Conservation (phyloP, 1,139 yeast species). For the Saccharomyces hybrid region DNA sequence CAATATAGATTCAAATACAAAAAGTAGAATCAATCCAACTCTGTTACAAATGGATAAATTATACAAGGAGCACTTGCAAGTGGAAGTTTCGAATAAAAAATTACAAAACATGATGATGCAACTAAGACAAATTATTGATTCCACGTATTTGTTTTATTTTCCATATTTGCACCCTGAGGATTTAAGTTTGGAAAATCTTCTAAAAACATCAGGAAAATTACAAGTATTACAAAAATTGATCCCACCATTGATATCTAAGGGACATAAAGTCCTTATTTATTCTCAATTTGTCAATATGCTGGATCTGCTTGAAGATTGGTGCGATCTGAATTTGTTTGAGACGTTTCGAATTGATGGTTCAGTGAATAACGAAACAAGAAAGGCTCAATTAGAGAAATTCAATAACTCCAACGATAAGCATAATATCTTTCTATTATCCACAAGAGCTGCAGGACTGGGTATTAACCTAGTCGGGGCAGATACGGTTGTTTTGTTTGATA, state of each 20-base stretch:
- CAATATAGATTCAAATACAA: slow-evolving; percentile 7
- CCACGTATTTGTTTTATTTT: slow-evolving; percentile 75
- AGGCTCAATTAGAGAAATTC: slow-evolving; percentile 54
- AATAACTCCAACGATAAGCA: slow-evolving; percentile 32
- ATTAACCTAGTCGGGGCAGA: slow-evolving; percentile 82
- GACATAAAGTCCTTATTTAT: slow-evolving; percentile 70
- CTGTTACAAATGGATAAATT: slow-evolving; percentile 24
- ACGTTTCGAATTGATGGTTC: slow-evolving; percentile 73
- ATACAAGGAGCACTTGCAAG: slow-evolving; percentile 24
- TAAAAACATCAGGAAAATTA: slow-evolving; percentile 61
- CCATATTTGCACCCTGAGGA: slow-evolving; percentile 54
- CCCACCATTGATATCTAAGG: slow-evolving; percentile 38
- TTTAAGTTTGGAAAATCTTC: slow-evolving; percentile 33
- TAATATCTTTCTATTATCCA: slow-evolving; percentile 59
- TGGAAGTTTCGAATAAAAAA: slow-evolving; percentile 37
- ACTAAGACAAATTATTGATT: slow-evolving; percentile 71
- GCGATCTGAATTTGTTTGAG: slow-evolving; percentile 39
- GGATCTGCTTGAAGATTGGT: slow-evolving; percentile 70
- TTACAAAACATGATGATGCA: slow-evolving; percentile 73
- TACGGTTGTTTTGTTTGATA: slow-evolving; percentile 80
- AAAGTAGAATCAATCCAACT: slow-evolving; percentile 8
- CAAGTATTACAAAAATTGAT: slow-evolving; percentile 60
- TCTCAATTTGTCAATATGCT: slow-evolving; percentile 77
- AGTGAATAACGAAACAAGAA: slow-evolving; percentile 57
- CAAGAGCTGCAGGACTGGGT: slow-evolving; percentile 94